Conservation (phyloP, 2,329 filamentous ascomycete genomes). For the Sporothrix dimorphospora region DNA sequence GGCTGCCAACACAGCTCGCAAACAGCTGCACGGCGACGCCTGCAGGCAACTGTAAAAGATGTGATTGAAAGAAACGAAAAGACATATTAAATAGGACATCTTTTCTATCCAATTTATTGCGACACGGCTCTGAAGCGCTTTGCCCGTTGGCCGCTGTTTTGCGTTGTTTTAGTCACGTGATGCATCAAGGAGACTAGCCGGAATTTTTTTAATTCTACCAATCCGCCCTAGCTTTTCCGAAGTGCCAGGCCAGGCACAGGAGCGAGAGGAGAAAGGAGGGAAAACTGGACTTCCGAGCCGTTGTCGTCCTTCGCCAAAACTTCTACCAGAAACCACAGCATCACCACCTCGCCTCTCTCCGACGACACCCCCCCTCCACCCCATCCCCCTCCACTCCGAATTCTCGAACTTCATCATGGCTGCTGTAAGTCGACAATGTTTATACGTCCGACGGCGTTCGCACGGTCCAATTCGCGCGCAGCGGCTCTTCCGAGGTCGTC, state of each 20-base stretch:
- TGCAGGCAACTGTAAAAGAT: not conserved
- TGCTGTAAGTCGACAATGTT: conserved; percentile 31
- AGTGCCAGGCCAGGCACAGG: conserved; percentile 27
- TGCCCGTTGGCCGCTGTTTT: not conserved
- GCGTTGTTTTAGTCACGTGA: conserved; percentile 31
- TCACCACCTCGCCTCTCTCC: conserved; percentile 11
- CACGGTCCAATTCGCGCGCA: conserved; percentile 17
- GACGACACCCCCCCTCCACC: conserved; percentile 13
- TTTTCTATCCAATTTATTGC: not conserved
- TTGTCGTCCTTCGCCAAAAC: conserved; percentile 27
- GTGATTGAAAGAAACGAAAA: not conserved
- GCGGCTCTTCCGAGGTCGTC: not conserved
- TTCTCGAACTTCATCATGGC: conserved; percentile 33
- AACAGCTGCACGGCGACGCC: not conserved
- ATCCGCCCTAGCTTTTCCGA: conserved; percentile 36
- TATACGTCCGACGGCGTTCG: not conserved
- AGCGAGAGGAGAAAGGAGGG: conserved; percentile 20
- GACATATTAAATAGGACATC: not conserved
- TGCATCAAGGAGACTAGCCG: not conserved
- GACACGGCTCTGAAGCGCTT: not conserved
- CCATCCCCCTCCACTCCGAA: conserved; percentile 16
- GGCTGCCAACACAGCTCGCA: not conserved
- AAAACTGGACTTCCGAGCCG: conserved; percentile 25
- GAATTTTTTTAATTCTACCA: conserved; percentile 17
- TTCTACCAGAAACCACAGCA: conserved; percentile 25